A percentile compares a stretch with the other conserved stretches of the same genome.
These are phyloP conservation scores for Breynia disticha DNA, from an alignment of 441 rosid species.

Conservation along the genomic window DNA sequence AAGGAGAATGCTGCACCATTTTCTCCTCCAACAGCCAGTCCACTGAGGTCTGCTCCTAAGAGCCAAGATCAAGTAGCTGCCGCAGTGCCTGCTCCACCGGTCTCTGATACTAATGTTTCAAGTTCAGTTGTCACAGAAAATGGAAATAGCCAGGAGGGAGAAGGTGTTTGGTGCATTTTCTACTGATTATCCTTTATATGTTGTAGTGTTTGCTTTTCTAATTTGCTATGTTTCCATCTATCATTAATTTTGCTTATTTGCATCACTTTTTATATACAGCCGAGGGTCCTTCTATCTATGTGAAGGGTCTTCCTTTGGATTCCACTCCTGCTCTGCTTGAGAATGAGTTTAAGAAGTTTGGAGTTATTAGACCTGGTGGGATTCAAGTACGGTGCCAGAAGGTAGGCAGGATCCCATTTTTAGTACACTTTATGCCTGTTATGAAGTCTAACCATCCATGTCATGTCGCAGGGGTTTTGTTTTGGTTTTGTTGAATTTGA, in stretches of 20 bases:
- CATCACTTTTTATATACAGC: constrained; percentile 21
- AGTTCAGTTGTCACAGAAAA: constrained; percentile 38
- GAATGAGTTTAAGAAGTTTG: constrained; percentile 72
- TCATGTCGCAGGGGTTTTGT: constrained; percentile 45
- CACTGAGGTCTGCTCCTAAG: constrained; percentile 37
- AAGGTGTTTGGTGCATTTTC: constrained; percentile 30
- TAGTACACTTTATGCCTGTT: constrained; percentile 4
- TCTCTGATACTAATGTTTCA: constrained; percentile 28
- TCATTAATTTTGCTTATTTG: constrained; percentile 5
- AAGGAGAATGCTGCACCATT: constrained; percentile 41
- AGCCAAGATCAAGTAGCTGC: constrained; percentile 39
- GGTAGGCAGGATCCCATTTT: constrained; percentile 22
- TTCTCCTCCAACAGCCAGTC: constrained; percentile 26
- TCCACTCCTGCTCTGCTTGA: constrained; percentile 52
- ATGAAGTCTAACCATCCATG: constrained; percentile 10
- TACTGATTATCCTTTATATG: not conserved
- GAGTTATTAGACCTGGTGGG: constrained; percentile 57
- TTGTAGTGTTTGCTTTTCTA: too few relatives aligned
- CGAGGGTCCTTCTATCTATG: constrained; percentile 70
- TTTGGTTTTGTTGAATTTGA: constrained; percentile 92
- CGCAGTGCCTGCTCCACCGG: constrained; percentile 26
- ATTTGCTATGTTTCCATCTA: not conserved
- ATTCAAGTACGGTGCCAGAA: constrained; percentile 64
- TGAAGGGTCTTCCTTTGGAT: constrained; percentile 62
- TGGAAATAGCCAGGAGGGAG: constrained; percentile 45